Base-by-base conservation (phyloP, 2,329 filamentous ascomycete genomes). In the Trichoderma atroviride region DNA sequence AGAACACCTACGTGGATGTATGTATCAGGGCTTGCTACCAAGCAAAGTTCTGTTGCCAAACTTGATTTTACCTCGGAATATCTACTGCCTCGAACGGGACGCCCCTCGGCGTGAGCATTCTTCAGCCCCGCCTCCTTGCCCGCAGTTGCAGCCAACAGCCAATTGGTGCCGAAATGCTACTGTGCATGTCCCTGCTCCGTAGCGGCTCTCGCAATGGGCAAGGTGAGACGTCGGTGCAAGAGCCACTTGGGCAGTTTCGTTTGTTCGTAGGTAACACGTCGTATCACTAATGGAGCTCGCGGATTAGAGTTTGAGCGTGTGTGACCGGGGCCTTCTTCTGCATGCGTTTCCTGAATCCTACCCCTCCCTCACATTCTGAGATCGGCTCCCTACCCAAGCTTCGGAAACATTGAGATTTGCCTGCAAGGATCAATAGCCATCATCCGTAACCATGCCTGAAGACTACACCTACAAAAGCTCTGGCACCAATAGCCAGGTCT, bases 401-500 rank as follows among this genome's bases (percentile, higher is more conserved):
- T 50, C 10, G 19, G 22, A 50, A 24, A 50, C 40, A 43, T 50
- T 24, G 22, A 43, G 40, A 22, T 50, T 50, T 24, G 47, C 47
- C n/a, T 13, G 11, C 40, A 50, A 50, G 19, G n/a, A 22, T 50
- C 33, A 35, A 35, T 35, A 35, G 3, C 11, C 3, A 11, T 6
- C n/a, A 22, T 13, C 47, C 27, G 3, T 37, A 53, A 70, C 50
- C 35, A 75, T 74, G 74, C 72, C 72, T 33, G 22, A 69, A 35
- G 19, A 69, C 40, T 86, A 81, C 78, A 74, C 74, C 1, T 81
- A 82, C 79, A 85, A 83, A 75, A 79, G 81, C 79, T 81, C 78
- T 74, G 89, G 90, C 76, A 89, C 85, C 77, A 92, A 92, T 80
- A 86, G 78, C 78, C 83, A 89, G 83, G 89, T 89, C 79, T 70